Evolutionary conservation across 75 land plant genomes (phyloP), one percentile per base, ranked within the genome.

Genomic region (Cupressus sempervirens): DNA sequence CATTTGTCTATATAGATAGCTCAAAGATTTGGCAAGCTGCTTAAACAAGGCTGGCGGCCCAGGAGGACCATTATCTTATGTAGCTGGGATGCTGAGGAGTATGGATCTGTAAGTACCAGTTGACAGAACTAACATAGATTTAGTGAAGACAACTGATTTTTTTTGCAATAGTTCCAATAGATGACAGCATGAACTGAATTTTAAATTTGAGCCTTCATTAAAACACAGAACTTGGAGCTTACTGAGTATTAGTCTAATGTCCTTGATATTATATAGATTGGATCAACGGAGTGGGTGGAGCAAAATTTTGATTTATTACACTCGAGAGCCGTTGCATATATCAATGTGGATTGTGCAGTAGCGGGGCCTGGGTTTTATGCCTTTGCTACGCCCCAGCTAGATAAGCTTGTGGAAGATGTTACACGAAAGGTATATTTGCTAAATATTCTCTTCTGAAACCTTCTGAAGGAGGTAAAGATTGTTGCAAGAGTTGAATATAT

Each of bases 361-460:
- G 76, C 77, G 26, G 98, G 95, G 83, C 88, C 96, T 52, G 96
- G 95, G 50, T 93, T 96, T 77, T 29, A 62, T 62, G 94, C 94
- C 48, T 84, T 81, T 74, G 91, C 95, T 85, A 94, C 98, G 45
- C 98, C 98, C 35, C 98, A 96, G 85, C 92, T 96, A 65, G 98
- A 96, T 88, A 84, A 88, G 34, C 88, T 96, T 18, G 86, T 96
- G 75, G 76, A 77, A 74, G 87, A 94, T 86, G 93, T 88, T 38
- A 56, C 93, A 53, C 83, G 89, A 76, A 70, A 92, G 96, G 98
- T 93, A 76, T 41, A 81, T 65, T 16, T 43, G 29, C 23, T 26
- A 65, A 65, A 65, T 20, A 65, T 65, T 23, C 3, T 11, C 1
- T 12, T 50, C 76, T 74, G 16, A 74, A 34, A 30, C 30, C 76